Conservation (phyloP, 768 basidiomycete genomes). For the Cytidiella melzeri region DNA sequence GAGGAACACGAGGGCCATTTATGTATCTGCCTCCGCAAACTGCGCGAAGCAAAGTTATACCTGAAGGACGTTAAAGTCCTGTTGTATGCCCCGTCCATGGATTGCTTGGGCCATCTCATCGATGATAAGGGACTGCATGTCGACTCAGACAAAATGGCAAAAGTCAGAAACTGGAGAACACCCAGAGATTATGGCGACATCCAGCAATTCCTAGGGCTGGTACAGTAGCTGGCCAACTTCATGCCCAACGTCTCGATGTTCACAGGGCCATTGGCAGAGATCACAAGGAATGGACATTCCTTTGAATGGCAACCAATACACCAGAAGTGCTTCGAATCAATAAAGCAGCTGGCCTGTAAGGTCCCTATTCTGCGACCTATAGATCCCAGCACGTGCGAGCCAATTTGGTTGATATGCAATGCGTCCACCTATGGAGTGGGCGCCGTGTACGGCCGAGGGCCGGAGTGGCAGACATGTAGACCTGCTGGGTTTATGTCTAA, state of each 20-base stretch:
- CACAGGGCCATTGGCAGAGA: no score
- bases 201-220: constrained; percentile 34
- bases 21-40: constrained; percentile 22
- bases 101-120: constrained; percentile 36
- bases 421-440: constrained; percentile 15
- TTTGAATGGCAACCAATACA: no score
- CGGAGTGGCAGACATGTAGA: constrained; percentile 6
- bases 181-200: constrained; percentile 31
- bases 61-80: constrained; percentile 31
- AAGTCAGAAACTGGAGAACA: no score
- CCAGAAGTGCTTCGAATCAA: no score
- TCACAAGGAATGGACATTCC: no score
- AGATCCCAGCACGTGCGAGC: constrained; percentile 7
- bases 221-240: constrained; percentile 33
- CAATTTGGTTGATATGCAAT: constrained; percentile 21
- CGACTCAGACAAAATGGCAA: constrained; percentile 30
- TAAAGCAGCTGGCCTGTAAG: constrained; percentile 1
- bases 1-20: constrained; percentile 35
- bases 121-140: constrained; percentile 33
- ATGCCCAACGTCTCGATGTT: constrained; percentile 27
- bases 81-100: constrained; percentile 23
- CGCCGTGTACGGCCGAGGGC: no score
- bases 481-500: constrained; percentile 22
- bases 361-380: constrained; percentile 6
- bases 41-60: constrained; percentile 27